Base-by-base conservation (phyloP, 2,329 filamentous ascomycete genomes). In the Ophiognomonia clavigignenti-juglandacearum region DNA sequence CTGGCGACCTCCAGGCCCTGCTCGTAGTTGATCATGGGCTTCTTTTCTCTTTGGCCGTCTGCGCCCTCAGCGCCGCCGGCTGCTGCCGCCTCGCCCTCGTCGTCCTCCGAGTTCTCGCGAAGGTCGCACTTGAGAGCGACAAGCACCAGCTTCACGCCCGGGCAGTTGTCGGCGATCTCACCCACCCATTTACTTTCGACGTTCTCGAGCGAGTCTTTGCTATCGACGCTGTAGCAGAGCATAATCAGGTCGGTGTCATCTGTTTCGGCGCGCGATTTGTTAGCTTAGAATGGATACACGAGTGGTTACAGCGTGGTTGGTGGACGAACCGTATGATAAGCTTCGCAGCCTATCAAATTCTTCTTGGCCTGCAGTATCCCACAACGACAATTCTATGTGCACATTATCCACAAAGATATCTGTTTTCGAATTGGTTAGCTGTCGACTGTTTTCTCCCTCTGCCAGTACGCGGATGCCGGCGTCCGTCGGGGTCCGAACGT, bases 361-460 rank as follows among this genome's bases (percentile, higher is more conserved):
- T 74, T 98, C 93, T 71, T 98, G 93, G 22, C 93, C 93, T 32
- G 93, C 93, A 0, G 93, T 98, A 67, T 98, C 93, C 93, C 93
- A 98, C 50, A 98, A 78, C 50, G 92, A 96, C 47, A 98, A 78
- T 68, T 98, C 93, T 66, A 98, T 95, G 70, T 97, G 92, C 43
- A 91, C 88, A 63, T 86, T 91, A 65, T 98, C 93, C 65, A 98
- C 93, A 68, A 96, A 98, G 67, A 98, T 96, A 66, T 98, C 92
- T 93, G 59, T 8, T 32, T 13, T 18, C 7, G 23, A 31, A 43
- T 36, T 26, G 24, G 50, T 55, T 40, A 50, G 52, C 35, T 18
- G 18, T 20, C 35, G 27, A 20, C 39, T 22, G 14, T 26, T 20
- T 43, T 18, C 7, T 4, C 11, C 1, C 38, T 10, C 8, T 32